phyloP scores from a whole-genome alignment of 1,139 yeast genomes.

The Yamadazyma membranifaciens region DNA sequence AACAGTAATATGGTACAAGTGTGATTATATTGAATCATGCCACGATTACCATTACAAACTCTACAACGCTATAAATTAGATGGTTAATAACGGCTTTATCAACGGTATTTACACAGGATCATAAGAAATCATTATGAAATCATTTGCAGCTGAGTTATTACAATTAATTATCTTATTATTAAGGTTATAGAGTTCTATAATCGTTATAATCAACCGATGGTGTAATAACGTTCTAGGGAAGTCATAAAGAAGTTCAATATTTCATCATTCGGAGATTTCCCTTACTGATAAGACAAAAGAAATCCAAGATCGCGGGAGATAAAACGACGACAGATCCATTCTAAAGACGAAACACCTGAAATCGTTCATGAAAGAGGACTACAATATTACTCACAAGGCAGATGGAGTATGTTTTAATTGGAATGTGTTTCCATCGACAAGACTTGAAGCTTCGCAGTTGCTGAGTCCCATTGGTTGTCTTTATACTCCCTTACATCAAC shows the following conservation, averaged over 20 bases:
- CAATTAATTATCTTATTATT: background rate
- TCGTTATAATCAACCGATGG: no score
- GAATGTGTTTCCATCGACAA: constrained; percentile 50
- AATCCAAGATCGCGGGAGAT: background rate
- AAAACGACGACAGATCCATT: no score
- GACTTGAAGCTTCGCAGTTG: constrained; percentile 33
- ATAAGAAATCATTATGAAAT: background rate
- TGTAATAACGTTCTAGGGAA: no score
- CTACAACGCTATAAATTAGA: no score
- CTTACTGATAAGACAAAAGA: background rate
- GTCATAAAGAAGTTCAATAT: no score
- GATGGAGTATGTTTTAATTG: constrained; percentile 43
- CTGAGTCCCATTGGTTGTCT: constrained; percentile 41
- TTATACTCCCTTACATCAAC: constrained; percentile 26
- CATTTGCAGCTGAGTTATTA: background rate
- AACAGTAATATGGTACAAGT: no score
- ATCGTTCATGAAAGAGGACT: constrained; percentile 10
- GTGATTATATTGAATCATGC: no score
- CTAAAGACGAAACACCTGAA: no score
- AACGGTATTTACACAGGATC: no score
- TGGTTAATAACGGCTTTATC: no score
- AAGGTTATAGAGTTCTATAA: background rate
- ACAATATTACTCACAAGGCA: constrained; percentile 5
- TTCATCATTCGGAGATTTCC: background rate
- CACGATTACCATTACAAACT: no score